Percentiles rank a stretch among this genome's conserved stretches.
Conservation (phyloP, 192 early-diverging fungal genomes). For the Coemansia sp. region DNA sequence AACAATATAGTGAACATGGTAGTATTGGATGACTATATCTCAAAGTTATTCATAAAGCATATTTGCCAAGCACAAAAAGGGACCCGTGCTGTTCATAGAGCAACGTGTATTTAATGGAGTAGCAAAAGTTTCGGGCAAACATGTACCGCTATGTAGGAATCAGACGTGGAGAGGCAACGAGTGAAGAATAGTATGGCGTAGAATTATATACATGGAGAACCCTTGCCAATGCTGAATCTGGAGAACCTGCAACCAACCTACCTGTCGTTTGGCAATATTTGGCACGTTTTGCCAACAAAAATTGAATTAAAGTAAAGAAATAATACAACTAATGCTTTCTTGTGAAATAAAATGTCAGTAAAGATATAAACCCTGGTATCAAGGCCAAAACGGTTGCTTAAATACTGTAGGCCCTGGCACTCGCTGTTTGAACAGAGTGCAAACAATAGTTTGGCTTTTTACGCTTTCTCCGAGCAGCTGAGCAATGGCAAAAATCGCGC, state of each 20-base stretch:
- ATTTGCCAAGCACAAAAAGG: not conserved
- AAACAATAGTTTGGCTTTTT: not conserved
- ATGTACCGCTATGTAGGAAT: not conserved
- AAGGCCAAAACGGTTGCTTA: not conserved
- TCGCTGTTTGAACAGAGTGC: not conserved
- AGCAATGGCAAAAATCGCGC: constrained; percentile 6
- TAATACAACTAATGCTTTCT: no score
- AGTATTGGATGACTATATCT: not conserved
- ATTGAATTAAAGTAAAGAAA: no score
- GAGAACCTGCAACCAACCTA: not conserved
- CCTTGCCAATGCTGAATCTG: not conserved
- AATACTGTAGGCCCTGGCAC: not conserved
- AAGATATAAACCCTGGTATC: no score
- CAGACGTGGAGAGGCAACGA: not conserved
- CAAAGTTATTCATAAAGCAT: not conserved
- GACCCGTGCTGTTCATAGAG: not conserved
- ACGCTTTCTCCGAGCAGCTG: not conserved
- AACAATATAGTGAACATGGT: not conserved
- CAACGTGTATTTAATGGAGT: not conserved
- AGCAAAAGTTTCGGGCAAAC: not conserved
- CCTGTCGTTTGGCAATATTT: not conserved
- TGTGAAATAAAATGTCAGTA: no score
- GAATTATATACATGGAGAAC: not conserved
- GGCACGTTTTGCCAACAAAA: no score
- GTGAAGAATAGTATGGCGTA: not conserved